Evolutionary conservation across 768 basidiomycete species (phyloP), one percentile per base, ranked within the genome.

Genomic region (Termitomyces sp.): DNA sequence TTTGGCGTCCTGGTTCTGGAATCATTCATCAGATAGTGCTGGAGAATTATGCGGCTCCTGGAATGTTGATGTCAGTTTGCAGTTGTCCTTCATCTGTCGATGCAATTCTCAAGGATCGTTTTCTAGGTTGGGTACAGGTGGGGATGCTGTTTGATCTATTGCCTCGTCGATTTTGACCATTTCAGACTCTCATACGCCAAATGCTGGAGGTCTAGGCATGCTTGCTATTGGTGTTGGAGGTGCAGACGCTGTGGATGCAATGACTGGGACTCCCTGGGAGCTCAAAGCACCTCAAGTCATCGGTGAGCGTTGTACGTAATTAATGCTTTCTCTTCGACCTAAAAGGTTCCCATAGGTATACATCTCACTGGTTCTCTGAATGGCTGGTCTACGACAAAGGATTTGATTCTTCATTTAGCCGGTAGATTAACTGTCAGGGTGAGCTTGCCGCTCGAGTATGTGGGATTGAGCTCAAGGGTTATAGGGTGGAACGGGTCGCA

Each of bases 221-320:
- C 82, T 99, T 59, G 97, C 97, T 5, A 97, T 98, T 54, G 97
- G 97, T 52, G 96, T 99, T n/a, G 97, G 97, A 60, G 97, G 97
- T 55, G 97, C 96, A 34, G 97, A 99, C 68, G 94, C 94, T 24
- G 95, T 98, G 20, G 97, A 99, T 71, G 96, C 94, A 9, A 89
- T 99, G 86, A 98, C 95, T 3, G 93, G 90, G 51, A 98, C 94
- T 12, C 94, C 96, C 44, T 99, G 97, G 97, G 96, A 98, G 72
- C 75, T 98, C 52, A 97, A 96, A 72, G 92, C 92, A 20, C 94
- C 94, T 12, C 79, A 87, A 60, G 79, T 97, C 29, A 80, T 90
- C 51, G 92, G 91, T 90, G 61, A 66, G 83, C 64, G 46, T 53
- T 47, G 28, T 10, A 28, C 18, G 18, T 29, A 20, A 52, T 20